Percentiles rank a stretch among this genome's conserved stretches.
phyloP scores from a whole-genome alignment of 768 basidiomycete species.

The Lactarius akahatsu region DNA sequence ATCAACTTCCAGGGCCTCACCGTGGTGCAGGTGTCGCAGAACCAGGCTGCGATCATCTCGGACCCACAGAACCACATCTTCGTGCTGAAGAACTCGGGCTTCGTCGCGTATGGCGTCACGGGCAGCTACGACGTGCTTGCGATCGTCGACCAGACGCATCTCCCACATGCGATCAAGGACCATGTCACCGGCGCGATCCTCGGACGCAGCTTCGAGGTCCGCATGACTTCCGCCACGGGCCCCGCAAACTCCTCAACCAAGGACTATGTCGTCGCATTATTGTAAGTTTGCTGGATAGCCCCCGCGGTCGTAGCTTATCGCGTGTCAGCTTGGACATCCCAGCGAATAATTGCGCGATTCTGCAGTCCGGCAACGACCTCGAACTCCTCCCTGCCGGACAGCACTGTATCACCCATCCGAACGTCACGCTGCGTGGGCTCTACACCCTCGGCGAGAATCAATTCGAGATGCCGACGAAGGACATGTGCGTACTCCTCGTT shows the following conservation, averaged over 20 bases:
- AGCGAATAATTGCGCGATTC: slow-evolving; percentile 82
- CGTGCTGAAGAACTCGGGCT: slow-evolving; percentile 75
- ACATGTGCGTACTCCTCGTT: slow-evolving; percentile 53
- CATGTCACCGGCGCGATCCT: slow-evolving; percentile 57
- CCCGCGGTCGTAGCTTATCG: too few species aligned
- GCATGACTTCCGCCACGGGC: slow-evolving; percentile 56
- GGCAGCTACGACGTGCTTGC: slow-evolving; percentile 75
- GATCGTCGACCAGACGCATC: slow-evolving; percentile 82
- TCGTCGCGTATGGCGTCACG: slow-evolving; percentile 73
- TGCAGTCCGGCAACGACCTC: slow-evolving; percentile 79
- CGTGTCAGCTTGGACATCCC: slow-evolving; percentile 68
- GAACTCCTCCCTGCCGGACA: slow-evolving; percentile 79
- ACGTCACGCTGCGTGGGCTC: slow-evolving; percentile 74
- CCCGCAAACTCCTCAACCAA: slow-evolving; percentile 45
- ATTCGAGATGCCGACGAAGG: slow-evolving; percentile 84
- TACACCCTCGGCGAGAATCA: slow-evolving; percentile 84
- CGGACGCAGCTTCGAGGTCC: slow-evolving; percentile 77
- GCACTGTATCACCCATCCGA: slow-evolving; percentile 81
- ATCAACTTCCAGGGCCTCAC: slow-evolving; percentile 79
- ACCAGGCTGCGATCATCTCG: slow-evolving; percentile 75
- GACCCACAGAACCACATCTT: slow-evolving; percentile 80
- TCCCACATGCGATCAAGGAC: slow-evolving; percentile 60
- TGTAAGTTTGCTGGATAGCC: slow-evolving; percentile 44
- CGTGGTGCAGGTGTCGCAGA: slow-evolving; percentile 85
- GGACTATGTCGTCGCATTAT: slow-evolving; percentile 70